Conservation (phyloP, 164 flowering plant genomes). For the Magnolia sinica region DNA sequence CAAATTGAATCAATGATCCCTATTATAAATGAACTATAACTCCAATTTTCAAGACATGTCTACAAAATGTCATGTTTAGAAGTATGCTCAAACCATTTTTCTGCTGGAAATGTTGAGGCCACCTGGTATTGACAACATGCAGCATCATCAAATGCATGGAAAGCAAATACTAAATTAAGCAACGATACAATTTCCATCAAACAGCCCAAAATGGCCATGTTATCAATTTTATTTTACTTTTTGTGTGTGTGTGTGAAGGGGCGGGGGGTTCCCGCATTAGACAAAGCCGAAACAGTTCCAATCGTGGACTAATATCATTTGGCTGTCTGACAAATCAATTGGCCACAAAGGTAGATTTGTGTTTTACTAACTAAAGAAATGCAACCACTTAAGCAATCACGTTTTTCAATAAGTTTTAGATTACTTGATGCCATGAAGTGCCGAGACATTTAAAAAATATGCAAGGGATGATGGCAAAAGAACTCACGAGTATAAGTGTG, state of each 20-base stretch:
- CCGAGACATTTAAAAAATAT: not conserved
- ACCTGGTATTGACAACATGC: not conserved
- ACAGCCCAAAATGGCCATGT: not conserved
- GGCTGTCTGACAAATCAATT: not conserved
- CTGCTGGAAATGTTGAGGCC: not conserved
- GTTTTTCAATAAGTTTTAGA: not conserved
- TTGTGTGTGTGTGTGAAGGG: too few species aligned
- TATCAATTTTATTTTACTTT: not conserved
- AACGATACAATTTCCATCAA: too few species aligned
- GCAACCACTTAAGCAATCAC: not conserved
- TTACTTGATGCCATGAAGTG: not conserved
- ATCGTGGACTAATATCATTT: not conserved
- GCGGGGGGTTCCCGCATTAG: not conserved
- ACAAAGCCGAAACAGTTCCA: not conserved
- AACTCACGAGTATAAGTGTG: slow-evolving; percentile 81
- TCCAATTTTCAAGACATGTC: too few species aligned
- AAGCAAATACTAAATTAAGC: too few species aligned
- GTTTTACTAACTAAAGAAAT: not conserved
- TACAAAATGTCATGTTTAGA: not conserved
- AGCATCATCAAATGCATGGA: not conserved
- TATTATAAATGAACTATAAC: too few species aligned
- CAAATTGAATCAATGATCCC: not conserved
- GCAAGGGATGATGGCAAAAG: not conserved
- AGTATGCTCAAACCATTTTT: not conserved
- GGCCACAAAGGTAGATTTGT: not conserved